Base-by-base conservation (phyloP, 805 yeast genomes). In the Candida pseudoglaebosa region DNA sequence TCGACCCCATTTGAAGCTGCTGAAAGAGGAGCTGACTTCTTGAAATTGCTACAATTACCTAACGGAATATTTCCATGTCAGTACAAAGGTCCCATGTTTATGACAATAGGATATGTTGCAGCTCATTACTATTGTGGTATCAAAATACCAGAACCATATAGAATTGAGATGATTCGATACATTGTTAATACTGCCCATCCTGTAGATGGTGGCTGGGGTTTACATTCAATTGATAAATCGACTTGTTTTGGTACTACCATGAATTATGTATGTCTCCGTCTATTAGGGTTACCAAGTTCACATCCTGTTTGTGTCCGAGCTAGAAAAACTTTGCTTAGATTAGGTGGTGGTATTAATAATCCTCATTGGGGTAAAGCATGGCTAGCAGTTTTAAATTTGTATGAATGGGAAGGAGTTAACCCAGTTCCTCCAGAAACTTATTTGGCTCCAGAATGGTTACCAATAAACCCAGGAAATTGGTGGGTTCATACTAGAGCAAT, bases 131-230 rank as follows among this genome's bases (percentile, higher is more conserved):
- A 80, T 56, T 75, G 90, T 9, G 75, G 77, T 26, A 71, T 78
- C 0, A 76, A 75, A 8, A 84, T 93, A 26, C 82, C 90, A 0
- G 80, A 78, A 21, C 81, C 76, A 28, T 77, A 73, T 50, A 69
- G 69, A 45, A 62, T 64, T 10, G 99, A 93, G 60, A 62, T 93
- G 54, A 78, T 84, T 19, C 71, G 99, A 42, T 93, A 90, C 55
- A 62, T 93, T 13, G 86, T 88, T n/a, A 93, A 93, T 57, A 76
- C 87, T 0, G 82, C 97, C 0, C 96, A 93, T 57, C 97, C 97
- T 0, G 96, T 90, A 1, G 99, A 93, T 60, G 99, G 99, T n/a
- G 99, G 99, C 2, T 93, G 99, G 99, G 99, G 99, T 0, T 69
- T 93, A 28, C 97, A 93, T 57, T 78, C 89, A 4, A 80, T 78